A percentile compares a stretch with the other conserved stretches of the same genome.
These are phyloP conservation scores for Rhodotorula paludigena DNA, from an alignment of 768 basidiomycete genomes.

Conservation along the genomic window DNA sequence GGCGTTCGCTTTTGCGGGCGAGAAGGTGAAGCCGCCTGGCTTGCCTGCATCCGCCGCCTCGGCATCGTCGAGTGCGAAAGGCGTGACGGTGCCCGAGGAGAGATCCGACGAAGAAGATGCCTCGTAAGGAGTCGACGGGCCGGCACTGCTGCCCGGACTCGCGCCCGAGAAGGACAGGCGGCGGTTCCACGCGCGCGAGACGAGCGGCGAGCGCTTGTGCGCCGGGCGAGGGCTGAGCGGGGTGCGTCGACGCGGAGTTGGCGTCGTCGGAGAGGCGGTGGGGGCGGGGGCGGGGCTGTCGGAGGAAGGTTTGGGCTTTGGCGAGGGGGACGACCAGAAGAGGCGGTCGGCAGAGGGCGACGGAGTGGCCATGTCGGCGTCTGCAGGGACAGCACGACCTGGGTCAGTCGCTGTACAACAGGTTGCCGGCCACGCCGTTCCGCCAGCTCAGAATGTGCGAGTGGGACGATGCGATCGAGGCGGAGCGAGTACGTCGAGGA, in stretches of 20 bases:
- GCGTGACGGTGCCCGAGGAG: neutral
- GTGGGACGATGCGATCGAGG: neutral
- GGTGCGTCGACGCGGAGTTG: neutral
- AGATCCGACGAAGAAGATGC: neutral
- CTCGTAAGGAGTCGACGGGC: neutral
- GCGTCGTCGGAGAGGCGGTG: rapidly evolving
- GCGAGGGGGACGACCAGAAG: neutral
- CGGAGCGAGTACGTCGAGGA: neutral
- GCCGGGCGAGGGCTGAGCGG: neutral
- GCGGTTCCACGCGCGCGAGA: neutral
- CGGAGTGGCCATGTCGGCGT: neutral
- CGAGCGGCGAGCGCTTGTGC: neutral
- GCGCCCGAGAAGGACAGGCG: neutral
- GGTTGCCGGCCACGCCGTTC: no score
- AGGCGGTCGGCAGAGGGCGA: neutral
- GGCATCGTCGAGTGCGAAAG: neutral
- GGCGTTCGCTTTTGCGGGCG: neutral
- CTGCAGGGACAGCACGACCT: neutral
- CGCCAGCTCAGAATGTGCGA: neutral
- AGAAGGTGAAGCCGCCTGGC: neutral
- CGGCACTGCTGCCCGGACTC: no score
- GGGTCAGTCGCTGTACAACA: no score
- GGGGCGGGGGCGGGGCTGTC: neutral
- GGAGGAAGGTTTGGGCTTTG: neutral
- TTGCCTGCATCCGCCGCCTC: neutral